phyloP scores from a whole-genome alignment of 2,329 filamentous ascomycete genomes.

The Bipolaris oryzae region DNA sequence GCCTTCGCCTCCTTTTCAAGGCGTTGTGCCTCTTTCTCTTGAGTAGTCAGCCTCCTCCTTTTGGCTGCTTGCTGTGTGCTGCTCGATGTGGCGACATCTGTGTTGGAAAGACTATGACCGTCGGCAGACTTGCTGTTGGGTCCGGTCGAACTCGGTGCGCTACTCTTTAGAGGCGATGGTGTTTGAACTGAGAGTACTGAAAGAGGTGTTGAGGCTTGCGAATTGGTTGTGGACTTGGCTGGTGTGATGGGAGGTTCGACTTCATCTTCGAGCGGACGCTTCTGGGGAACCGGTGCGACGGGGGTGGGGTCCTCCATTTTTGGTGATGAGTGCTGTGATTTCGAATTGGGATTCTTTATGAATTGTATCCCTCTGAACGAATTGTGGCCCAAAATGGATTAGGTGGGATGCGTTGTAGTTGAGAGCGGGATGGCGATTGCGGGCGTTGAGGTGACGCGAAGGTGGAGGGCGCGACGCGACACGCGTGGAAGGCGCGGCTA shows the following conservation, averaged over 20 bases:
- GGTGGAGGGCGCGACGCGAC: conserved; percentile 34
- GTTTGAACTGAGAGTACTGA: conserved; percentile 42
- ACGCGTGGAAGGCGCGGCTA: conserved; percentile 23
- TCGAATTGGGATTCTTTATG: background rate
- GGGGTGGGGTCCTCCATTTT: conserved; percentile 40
- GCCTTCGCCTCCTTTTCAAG: conserved; percentile 49
- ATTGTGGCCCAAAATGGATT: background rate
- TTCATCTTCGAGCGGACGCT: conserved; percentile 45
- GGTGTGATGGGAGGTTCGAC: conserved; percentile 32
- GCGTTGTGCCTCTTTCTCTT: conserved; percentile 51
- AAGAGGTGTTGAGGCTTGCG: conserved; percentile 39
- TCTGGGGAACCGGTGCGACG: conserved; percentile 30
- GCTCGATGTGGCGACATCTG: conserved; percentile 5
- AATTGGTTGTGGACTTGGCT: conserved; percentile 28
- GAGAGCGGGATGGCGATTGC: conserved; percentile 16
- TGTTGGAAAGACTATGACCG: conserved; percentile 12
- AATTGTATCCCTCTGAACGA: background rate
- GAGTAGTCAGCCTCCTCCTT: conserved; percentile 50
- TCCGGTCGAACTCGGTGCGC: conserved; percentile 16
- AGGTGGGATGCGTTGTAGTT: conserved; percentile 7
- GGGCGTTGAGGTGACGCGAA: conserved; percentile 30
- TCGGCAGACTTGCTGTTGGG: conserved; percentile 21
- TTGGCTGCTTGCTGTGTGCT: conserved; percentile 46
- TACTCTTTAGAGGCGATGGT: conserved; percentile 36
- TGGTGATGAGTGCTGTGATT: background rate